Evolutionary conservation across 192 early-diverging fungal species (phyloP).

Genomic region (Rhizoclosmatium sp.): DNA sequence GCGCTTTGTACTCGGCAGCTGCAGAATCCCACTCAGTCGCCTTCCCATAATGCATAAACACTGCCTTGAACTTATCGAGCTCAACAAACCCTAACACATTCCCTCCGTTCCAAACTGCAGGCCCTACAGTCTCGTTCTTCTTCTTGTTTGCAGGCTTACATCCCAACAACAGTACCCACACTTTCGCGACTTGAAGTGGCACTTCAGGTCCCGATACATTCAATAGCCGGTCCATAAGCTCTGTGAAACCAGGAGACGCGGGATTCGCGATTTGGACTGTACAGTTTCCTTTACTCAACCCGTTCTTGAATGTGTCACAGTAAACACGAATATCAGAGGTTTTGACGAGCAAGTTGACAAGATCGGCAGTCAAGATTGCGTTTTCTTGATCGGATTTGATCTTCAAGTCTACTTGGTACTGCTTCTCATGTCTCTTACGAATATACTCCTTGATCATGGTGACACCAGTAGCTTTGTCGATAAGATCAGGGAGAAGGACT

Average conservation of each 20-base stretch:
- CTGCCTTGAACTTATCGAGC: conserved; percentile 14
- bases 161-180: conserved; percentile 19
- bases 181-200: conserved; percentile 10
- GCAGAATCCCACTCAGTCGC: not conserved
- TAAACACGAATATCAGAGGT: conserved; percentile 31
- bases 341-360: conserved; percentile 13
- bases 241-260: conserved; percentile 7
- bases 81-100: conserved; percentile 37
- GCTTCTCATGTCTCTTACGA: conserved; percentile 18
- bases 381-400: conserved; percentile 29
- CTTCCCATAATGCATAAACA: not conserved
- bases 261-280: conserved; percentile 6
- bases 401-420: conserved; percentile 36
- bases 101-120: conserved; percentile 44
- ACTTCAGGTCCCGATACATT: not conserved
- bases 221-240: not conserved
- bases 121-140: not conserved
- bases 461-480: not conserved
- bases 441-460: conserved; percentile 3
- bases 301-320: conserved; percentile 15
- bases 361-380: conserved; percentile 18
- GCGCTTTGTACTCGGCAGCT: conserved; percentile 14
- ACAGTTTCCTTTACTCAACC: conserved; percentile 21
- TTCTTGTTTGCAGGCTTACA: conserved; percentile 6
- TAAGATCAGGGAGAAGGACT: conserved; percentile 18